phyloP scores from a whole-genome alignment of 768 basidiomycete species.

The Russula griseocarnosa region DNA sequence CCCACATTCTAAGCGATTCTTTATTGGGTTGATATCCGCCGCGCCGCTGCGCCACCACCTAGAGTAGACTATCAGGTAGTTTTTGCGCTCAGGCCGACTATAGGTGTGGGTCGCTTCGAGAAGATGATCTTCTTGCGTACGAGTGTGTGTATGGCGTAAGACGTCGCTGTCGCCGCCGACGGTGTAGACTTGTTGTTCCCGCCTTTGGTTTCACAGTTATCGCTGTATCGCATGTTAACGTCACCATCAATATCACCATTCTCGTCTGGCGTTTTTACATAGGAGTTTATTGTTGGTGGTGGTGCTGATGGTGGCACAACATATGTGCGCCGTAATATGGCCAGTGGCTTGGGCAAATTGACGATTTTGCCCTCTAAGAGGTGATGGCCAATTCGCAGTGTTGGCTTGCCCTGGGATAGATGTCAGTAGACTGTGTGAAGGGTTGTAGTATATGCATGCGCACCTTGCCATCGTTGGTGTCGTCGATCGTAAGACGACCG shows the following conservation, averaged over 20 bases:
- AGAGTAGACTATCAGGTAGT: not conserved
- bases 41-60: not conserved
- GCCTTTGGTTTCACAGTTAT: conserved; percentile 21
- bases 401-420: conserved; percentile 60
- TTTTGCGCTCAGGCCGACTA: conserved; percentile 37
- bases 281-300: not conserved
- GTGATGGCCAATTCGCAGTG: conserved; percentile 81
- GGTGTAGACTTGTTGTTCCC: not conserved
- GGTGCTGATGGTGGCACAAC: conserved; percentile 24
- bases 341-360: conserved; percentile 73
- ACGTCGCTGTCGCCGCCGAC: conserved; percentile 28
- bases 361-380: conserved; percentile 84
- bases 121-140: conserved; percentile 83
- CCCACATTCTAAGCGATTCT: too few relatives aligned
- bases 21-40: not conserved
- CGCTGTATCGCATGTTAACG: conserved; percentile 29
- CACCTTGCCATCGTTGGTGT: conserved; percentile 41
- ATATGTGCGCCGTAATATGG: conserved; percentile 50
- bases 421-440: too few relatives aligned
- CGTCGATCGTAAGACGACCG: conserved; percentile 68
- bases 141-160: conserved; percentile 49
- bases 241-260: conserved; percentile 18
- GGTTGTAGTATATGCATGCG: not conserved
- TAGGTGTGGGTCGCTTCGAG: conserved; percentile 76
- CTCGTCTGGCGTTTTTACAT: not conserved